Percentiles rank a stretch among this genome's conserved stretches.
These are phyloP conservation scores for Penicillium thymicola DNA, from an alignment of 2,329 filamentous ascomycete genomes.

Conservation along the genomic window DNA sequence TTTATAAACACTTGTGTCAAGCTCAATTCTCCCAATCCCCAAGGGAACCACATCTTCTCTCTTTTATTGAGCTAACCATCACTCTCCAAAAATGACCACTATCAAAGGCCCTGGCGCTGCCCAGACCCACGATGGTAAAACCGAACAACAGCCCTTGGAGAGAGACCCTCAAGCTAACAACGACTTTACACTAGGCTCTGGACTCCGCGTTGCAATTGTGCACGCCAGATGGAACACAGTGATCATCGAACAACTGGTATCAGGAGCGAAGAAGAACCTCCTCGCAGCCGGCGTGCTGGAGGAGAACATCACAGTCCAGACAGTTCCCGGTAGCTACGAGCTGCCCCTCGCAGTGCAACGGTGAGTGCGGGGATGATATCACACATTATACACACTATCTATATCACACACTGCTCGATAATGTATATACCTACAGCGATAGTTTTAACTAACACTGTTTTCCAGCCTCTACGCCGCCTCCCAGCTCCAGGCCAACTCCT, in stretches of 20 bases:
- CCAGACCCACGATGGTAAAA: constrained; percentile 55
- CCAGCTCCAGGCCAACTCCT: constrained; percentile 70
- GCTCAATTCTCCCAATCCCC: constrained; percentile 1
- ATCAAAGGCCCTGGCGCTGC: constrained; percentile 63
- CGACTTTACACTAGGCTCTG: constrained; percentile 50
- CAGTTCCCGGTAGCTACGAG: constrained; percentile 92
- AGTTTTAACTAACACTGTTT: neutral
- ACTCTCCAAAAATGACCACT: constrained; percentile 43
- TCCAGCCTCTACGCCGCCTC: constrained; percentile 76
- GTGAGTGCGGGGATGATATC: constrained; percentile 42
- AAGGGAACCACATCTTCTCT: neutral
- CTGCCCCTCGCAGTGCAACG: constrained; percentile 85
- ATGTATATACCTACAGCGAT: neutral
- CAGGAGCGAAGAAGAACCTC: constrained; percentile 75
- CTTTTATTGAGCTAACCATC: neutral
- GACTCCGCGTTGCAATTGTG: constrained; percentile 86
- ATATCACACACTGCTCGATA: neutral
- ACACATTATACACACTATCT: neutral
- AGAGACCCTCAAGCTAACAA: constrained; percentile 7
- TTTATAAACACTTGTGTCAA: constrained; percentile 1
- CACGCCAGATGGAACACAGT: constrained; percentile 92
- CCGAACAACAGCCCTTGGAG: neutral
- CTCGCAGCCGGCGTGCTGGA: constrained; percentile 75
- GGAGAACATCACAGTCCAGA: constrained; percentile 83
- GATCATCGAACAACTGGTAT: constrained; percentile 82